These are phyloP conservation scores for Adansonia gregorii DNA, from an alignment of 441 rosid species.

Conservation along the genomic window DNA sequence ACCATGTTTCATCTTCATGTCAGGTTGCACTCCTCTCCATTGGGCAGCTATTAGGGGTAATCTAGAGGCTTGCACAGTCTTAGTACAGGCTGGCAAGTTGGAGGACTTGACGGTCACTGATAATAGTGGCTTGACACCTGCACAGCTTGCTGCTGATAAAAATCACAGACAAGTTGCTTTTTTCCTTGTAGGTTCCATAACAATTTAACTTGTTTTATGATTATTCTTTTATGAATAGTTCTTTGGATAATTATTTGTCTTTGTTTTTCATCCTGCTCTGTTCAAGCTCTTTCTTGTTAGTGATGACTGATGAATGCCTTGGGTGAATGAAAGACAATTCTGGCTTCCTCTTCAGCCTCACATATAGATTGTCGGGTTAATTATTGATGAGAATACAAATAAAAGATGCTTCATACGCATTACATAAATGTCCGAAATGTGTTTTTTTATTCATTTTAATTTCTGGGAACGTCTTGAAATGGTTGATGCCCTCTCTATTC, in stretches of 20 bases:
- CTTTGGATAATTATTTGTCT: slow-evolving; percentile 16
- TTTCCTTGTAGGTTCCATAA: slow-evolving; percentile 84
- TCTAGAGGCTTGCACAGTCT: slow-evolving; percentile 95
- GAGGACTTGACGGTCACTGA: slow-evolving; percentile 90
- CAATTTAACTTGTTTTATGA: slow-evolving; percentile 37
- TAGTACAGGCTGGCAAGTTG: slow-evolving; percentile 95
- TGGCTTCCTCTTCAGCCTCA: slow-evolving; percentile 6
- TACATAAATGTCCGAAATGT: neutral
- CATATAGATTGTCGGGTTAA: neutral
- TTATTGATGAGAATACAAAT: neutral
- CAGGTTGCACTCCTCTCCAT: slow-evolving; percentile 97
- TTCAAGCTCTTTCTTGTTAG: slow-evolving; percentile 4
- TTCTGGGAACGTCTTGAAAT: neutral
- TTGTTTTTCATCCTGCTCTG: slow-evolving; percentile 15
- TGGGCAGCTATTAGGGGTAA: slow-evolving; percentile 99
- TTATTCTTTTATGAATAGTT: slow-evolving; percentile 26
- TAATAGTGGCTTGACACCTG: slow-evolving; percentile 93
- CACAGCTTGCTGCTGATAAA: slow-evolving; percentile 97
- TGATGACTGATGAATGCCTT: slow-evolving; percentile 26
- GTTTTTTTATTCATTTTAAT: slow-evolving; percentile 9
- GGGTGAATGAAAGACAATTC: slow-evolving; percentile 23
- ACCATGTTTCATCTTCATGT: slow-evolving; percentile 27
- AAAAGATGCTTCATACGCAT: neutral
- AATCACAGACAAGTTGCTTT: slow-evolving; percentile 98
- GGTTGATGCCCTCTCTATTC: neutral